Conservation (phyloP, 2,329 filamentous ascomycete genomes). For the Stagonosporopsis tanaceti region DNA sequence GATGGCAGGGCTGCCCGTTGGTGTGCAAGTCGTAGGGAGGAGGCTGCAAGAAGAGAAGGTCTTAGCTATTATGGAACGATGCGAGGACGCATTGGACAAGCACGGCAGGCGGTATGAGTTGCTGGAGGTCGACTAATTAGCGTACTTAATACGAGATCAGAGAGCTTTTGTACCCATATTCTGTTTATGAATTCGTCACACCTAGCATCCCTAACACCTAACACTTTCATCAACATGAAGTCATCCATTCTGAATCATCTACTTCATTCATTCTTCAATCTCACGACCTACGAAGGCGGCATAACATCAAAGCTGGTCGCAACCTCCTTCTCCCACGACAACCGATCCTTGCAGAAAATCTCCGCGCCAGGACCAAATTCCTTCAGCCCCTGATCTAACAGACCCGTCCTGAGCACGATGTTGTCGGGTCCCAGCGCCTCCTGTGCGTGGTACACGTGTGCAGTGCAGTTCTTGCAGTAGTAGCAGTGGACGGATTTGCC, state of each 20-base stretch:
- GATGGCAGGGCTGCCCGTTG: constrained; percentile 90
- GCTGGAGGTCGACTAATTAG: constrained; percentile 54
- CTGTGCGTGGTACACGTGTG: constrained; percentile 65
- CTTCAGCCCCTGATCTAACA: constrained; percentile 56
- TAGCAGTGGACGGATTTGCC: constrained; percentile 65
- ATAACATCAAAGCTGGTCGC: constrained; percentile 53
- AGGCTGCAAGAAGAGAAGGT: constrained; percentile 89
- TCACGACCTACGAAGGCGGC: constrained; percentile 47
- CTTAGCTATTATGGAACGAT: constrained; percentile 76
- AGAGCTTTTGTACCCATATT: not conserved
- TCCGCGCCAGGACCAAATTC: constrained; percentile 61
- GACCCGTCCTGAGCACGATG: constrained; percentile 61
- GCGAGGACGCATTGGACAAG: constrained; percentile 76
- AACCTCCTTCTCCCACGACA: constrained; percentile 61
- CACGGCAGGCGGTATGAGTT: constrained; percentile 60
- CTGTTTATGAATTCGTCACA: too few relatives aligned
- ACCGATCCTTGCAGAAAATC: constrained; percentile 63
- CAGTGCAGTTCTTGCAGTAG: constrained; percentile 65
- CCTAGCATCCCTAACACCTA: too few relatives aligned
- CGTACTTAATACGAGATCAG: not conserved
- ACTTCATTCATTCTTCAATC: not conserved
- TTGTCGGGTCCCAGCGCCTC: constrained; percentile 59
- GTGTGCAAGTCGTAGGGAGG: constrained; percentile 81
- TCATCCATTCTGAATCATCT: too few relatives aligned
- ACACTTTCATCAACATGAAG: not conserved